These are phyloP conservation scores for Tricholoma terreum DNA, from an alignment of 768 basidiomycete genomes.

Conservation along the genomic window DNA sequence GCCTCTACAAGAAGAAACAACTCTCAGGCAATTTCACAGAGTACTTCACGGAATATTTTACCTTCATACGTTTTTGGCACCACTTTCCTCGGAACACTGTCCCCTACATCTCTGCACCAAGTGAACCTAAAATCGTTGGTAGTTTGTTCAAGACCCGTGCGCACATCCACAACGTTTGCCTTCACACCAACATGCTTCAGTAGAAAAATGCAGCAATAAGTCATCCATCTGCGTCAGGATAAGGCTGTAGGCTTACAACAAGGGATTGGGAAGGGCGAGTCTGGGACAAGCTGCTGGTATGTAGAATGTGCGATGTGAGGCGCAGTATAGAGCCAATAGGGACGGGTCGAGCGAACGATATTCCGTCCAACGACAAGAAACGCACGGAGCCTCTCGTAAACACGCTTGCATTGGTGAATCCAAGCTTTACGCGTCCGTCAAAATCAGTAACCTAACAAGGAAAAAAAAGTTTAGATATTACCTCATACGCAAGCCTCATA, in stretches of 20 bases:
- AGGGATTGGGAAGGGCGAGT: constrained; percentile 50
- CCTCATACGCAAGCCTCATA: constrained; percentile 71
- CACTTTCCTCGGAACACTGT: constrained; percentile 40
- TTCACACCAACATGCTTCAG: constrained; percentile 66
- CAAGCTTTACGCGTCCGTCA: constrained; percentile 43
- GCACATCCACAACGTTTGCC: constrained; percentile 68
- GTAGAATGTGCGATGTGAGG: constrained; percentile 65
- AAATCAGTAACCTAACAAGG: neutral
- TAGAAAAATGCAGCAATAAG: neutral
- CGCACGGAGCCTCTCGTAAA: constrained; percentile 65
- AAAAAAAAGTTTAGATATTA: constrained; percentile 18
- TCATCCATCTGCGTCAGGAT: neutral
- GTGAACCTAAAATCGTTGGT: constrained; percentile 81
- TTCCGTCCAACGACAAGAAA: constrained; percentile 77
- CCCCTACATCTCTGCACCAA: constrained; percentile 50
- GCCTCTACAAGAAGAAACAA: constrained; percentile 53
- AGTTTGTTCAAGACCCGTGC: constrained; percentile 59
- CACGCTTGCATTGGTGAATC: constrained; percentile 66
- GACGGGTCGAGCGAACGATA: constrained; percentile 76
- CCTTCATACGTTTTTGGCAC: constrained; percentile 73
- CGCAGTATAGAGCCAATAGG: constrained; percentile 82
- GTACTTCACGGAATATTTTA: too few species aligned
- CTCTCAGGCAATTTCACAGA: too few species aligned
- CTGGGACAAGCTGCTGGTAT: constrained; percentile 39
- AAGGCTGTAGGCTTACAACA: constrained; percentile 45